These are phyloP conservation scores for Didymella exigua DNA, from an alignment of 2,329 filamentous ascomycete genomes.

Conservation along the genomic window DNA sequence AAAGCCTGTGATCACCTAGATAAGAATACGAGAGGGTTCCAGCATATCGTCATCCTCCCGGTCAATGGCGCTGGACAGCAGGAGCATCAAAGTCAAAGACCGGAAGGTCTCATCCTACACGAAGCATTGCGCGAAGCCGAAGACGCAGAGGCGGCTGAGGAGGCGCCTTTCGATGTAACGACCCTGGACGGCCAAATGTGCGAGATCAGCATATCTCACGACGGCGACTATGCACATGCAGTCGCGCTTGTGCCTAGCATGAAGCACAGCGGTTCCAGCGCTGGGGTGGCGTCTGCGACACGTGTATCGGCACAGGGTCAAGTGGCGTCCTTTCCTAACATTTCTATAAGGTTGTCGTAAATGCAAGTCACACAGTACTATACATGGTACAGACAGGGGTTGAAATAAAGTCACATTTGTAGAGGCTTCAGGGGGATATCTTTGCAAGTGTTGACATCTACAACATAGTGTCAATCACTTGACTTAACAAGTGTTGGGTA, in stretches of 20 bases:
- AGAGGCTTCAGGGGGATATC: too few relatives aligned
- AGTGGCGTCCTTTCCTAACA: too few relatives aligned
- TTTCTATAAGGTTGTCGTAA: too few relatives aligned
- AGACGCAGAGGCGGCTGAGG: neutral
- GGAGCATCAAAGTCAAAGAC: constrained; percentile 24
- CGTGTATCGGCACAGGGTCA: too few relatives aligned
- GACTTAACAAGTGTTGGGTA: too few relatives aligned
- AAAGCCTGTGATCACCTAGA: constrained; percentile 50
- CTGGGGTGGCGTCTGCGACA: too few relatives aligned
- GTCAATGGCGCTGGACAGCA: constrained; percentile 2
- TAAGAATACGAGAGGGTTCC: constrained; percentile 31
- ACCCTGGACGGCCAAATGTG: constrained; percentile 58
- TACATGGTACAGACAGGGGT: too few relatives aligned
- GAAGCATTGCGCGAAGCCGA: constrained; percentile 7
- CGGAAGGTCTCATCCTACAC: constrained; percentile 37
- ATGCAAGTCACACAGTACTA: too few relatives aligned
- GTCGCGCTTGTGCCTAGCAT: constrained; percentile 62
- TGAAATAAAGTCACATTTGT: too few relatives aligned
- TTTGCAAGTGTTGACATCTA: too few relatives aligned
- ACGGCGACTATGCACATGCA: constrained; percentile 79
- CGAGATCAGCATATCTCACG: constrained; percentile 83
- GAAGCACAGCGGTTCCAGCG: neutral
- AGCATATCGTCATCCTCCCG: constrained; percentile 50
- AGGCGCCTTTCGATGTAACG: neutral
- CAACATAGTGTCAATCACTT: too few relatives aligned